phyloP scores from a whole-genome alignment of 2,329 filamentous ascomycete species.

The Pseudocercospora ulei region DNA sequence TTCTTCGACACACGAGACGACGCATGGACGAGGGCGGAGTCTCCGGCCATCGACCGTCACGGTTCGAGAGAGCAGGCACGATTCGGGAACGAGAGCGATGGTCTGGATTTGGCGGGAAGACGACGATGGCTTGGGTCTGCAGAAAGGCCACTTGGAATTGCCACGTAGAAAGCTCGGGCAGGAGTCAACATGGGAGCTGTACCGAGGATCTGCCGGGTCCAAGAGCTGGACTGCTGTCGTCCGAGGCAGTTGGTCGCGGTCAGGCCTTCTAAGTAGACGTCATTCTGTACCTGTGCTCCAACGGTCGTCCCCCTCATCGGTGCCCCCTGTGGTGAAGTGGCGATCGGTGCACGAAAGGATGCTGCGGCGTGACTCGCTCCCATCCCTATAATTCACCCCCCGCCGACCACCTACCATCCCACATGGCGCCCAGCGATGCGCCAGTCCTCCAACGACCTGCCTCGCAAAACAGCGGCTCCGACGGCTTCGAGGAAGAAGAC shows the following conservation, averaged over 20 bases:
- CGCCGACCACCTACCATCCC: neutral
- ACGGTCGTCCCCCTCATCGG: too few species aligned
- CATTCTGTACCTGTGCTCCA: too few species aligned
- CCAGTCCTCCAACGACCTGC: slow-evolving; percentile 48
- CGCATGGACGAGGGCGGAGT: slow-evolving; percentile 1
- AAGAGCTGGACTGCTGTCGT: neutral
- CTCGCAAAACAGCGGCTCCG: slow-evolving; percentile 49
- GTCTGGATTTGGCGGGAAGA: neutral
- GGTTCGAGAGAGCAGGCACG: slow-evolving; percentile 3
- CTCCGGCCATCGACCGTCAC: neutral
- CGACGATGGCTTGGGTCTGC: neutral
- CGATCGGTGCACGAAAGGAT: too few species aligned
- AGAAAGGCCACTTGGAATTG: too few species aligned
- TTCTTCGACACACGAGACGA: neutral
- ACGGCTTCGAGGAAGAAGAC: slow-evolving; percentile 51
- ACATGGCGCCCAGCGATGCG: slow-evolving; percentile 37
- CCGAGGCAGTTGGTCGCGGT: too few species aligned
- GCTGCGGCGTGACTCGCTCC: too few species aligned
- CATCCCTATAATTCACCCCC: neutral
- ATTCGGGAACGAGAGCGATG: slow-evolving; percentile 3
- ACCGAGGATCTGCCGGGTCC: neutral
- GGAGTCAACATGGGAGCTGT: neutral
- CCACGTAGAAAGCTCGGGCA: slow-evolving; percentile 4
- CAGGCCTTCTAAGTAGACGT: neutral
- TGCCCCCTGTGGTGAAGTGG: too few species aligned